These are phyloP conservation scores for Leccinum arenicola DNA, from an alignment of 768 basidiomycete genomes.

Conservation along the genomic window DNA sequence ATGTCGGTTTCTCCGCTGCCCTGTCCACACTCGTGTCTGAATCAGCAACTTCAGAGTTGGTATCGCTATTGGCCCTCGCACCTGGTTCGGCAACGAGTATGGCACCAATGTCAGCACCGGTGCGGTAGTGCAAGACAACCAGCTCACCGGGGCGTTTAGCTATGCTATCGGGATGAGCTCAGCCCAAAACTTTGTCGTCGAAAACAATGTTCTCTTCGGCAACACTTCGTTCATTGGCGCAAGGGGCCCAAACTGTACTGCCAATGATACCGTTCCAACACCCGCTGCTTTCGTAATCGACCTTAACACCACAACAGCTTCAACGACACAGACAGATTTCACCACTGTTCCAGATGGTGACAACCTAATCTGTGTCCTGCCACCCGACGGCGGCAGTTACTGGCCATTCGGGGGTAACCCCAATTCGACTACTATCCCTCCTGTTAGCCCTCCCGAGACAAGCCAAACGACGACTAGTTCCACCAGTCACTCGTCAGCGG, in stretches of 20 bases:
- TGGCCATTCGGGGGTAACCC: slow-evolving; percentile 70
- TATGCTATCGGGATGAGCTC: slow-evolving; percentile 69
- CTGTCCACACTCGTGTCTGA: slow-evolving; percentile 5
- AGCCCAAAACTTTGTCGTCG: slow-evolving; percentile 63
- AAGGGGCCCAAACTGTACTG: slow-evolving; percentile 62
- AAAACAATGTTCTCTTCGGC: slow-evolving; percentile 56
- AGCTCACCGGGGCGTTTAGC: slow-evolving; percentile 64
- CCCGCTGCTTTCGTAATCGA: slow-evolving; percentile 63
- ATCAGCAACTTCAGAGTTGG: slow-evolving; percentile 54
- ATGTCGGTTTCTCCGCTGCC: slow-evolving; percentile 20
- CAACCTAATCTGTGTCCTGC: slow-evolving; percentile 62
- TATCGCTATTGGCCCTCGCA: slow-evolving; percentile 75
- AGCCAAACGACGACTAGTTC: slow-evolving; percentile 12
- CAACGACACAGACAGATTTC: slow-evolving; percentile 54
- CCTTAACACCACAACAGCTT: slow-evolving; percentile 34
- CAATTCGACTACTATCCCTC: slow-evolving; percentile 18
- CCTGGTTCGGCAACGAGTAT: slow-evolving; percentile 66
- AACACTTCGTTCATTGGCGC: slow-evolving; percentile 77
- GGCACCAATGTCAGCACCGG: slow-evolving; percentile 51
- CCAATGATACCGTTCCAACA: slow-evolving; percentile 44
- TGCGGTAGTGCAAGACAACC: slow-evolving; percentile 58
- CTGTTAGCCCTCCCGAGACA: slow-evolving; percentile 15
- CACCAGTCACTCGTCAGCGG: slow-evolving; percentile 27
- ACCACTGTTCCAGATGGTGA: slow-evolving; percentile 49
- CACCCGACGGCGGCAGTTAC: slow-evolving; percentile 63